Evolutionary conservation across 1,284 basidiomycete genomes (phyloP), one percentile per base, ranked within the genome.

Genomic region (Rhodotorula glutinis): DNA sequence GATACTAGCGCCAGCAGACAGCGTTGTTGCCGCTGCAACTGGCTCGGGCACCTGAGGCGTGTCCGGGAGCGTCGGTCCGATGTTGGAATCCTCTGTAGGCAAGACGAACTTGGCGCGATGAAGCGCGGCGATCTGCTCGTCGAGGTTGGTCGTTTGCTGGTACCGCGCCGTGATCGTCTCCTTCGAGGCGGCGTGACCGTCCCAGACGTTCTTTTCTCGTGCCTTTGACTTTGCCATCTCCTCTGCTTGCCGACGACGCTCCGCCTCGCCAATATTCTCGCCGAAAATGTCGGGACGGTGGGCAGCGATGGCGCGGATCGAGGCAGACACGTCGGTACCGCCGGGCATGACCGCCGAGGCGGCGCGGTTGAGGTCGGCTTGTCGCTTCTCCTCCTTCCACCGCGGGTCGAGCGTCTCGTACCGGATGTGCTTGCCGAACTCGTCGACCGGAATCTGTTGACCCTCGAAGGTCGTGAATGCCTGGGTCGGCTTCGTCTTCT

Each of bases 371-470:
- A 87, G 84, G 77, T 97, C 93, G 75, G 92, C 82, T 25, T 81
- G 84, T 75, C 92, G 88, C 74, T 93, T 90, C 78, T 95, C 91
- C 67, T 92, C 91, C 79, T 96, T 96, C 93, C 93, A 98, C 77
- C 89, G 87, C 51, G 96, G 96, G 80, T 99, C 94, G 75, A 99
- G 85, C 58, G 98, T 82, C 79, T 99, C 96, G 79, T 98, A 97
- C 76, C 96, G 90, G 84, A 98, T 95, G 80, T 98, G 96, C 78
- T 98, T 94, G 73, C 93, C 87, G 69, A 98, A 84, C 79, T 98
- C 94, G 80, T 93, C 89, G 73, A 96, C 88, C 38, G 93, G 88
- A 33, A 98, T 90, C 79, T 91, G 88, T 78, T 98, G 92, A 41
- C 90, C 89, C 81, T 65, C 60, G 63, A 67, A 71, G 14, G 62